Base-by-base conservation (phyloP, 1,284 basidiomycete species). In the Chondrostereum purpureum region DNA sequence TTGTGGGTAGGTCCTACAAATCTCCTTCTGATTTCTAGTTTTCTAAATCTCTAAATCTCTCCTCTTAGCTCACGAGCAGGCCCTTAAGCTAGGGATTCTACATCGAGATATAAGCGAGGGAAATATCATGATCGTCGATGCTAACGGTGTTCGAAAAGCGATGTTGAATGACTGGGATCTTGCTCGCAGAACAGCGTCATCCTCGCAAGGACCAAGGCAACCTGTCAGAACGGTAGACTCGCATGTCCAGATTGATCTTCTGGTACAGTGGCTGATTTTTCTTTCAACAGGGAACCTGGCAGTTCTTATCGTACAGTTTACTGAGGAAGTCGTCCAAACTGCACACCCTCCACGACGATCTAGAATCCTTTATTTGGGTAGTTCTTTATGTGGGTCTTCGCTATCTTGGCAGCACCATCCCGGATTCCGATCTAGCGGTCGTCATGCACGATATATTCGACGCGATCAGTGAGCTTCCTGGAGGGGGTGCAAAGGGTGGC, bases 261-360 rank as follows among this genome's bases (percentile, higher is more conserved):
- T 38, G 21, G 36, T 36, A 4, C 40, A 34, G 27, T 27, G 12
- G 16, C 17, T 23, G 11, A 2, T 20, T 38, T n/a, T n/a, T n/a
- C n/a, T n/a, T n/a, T n/a, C n/a, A n/a, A n/a, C n/a, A 67, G 65
- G 64, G 66, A 3, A 67, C 65, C 8, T 64, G 62, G 63, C 55
- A 56, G 16, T 68, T 61, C 42, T 61, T 66, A 50, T 65, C 66
- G 11, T 50, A 50, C 2, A 14, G 43, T 2, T 47, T 59, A 12
- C 48, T 62, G 1, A 1, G 21, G 5, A 13, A 55, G 5, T 44
- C 49, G 4, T 6, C n/a, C 2, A 53, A 54, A 16, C 12, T 37
- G 0, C 59, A 66, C 37, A 47, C 43, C 0, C 37, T 63, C 4
- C 53, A 58, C 21, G 65, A 68, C 43, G 64, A 67, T 40, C 44